Evolutionary conservation across 768 basidiomycete genomes (phyloP).

Genomic region (Artomyces pyxidatus): DNA sequence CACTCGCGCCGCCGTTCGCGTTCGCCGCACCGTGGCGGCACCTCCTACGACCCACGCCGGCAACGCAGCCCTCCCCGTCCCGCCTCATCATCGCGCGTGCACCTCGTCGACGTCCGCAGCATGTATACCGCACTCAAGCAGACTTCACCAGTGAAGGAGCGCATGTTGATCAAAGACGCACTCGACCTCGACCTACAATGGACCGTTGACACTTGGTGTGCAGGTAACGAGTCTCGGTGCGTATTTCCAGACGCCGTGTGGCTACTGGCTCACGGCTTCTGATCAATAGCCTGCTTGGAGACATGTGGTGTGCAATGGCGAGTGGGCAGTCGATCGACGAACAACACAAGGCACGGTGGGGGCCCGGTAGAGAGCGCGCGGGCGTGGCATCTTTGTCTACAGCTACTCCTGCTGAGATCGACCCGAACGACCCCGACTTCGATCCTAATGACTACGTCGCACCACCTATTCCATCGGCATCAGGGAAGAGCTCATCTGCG

Average conservation of each 20-base stretch:
- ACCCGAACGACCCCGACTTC: constrained; percentile 3
- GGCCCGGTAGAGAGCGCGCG: too few species aligned
- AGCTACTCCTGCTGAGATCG: neutral
- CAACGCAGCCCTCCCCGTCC: constrained; percentile 8
- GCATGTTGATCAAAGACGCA: constrained; percentile 1
- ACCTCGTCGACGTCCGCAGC: constrained; percentile 10
- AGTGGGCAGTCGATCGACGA: constrained; percentile 12
- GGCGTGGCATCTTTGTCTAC: neutral
- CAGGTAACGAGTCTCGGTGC: constrained; percentile 16
- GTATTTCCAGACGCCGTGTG: neutral
- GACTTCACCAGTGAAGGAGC: constrained; percentile 1
- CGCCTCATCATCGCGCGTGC: neutral
- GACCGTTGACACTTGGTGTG: constrained; percentile 9
- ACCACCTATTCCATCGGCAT: too few species aligned
- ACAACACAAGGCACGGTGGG: constrained; percentile 5
- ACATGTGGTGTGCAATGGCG: constrained; percentile 14
- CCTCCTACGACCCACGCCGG: neutral
- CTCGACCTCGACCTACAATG: constrained; percentile 5
- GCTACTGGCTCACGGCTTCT: neutral
- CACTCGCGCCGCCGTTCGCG: constrained; percentile 5
- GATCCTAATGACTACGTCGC: constrained; percentile 15
- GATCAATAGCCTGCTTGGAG: constrained; percentile 10
- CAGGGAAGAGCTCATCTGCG: too few species aligned
- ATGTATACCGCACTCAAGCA: constrained; percentile 12
- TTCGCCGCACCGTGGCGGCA: constrained; percentile 9